Evolutionary conservation across 768 basidiomycete genomes (phyloP), one percentile per base, ranked within the genome.

Genomic region (Russula brevipes): DNA sequence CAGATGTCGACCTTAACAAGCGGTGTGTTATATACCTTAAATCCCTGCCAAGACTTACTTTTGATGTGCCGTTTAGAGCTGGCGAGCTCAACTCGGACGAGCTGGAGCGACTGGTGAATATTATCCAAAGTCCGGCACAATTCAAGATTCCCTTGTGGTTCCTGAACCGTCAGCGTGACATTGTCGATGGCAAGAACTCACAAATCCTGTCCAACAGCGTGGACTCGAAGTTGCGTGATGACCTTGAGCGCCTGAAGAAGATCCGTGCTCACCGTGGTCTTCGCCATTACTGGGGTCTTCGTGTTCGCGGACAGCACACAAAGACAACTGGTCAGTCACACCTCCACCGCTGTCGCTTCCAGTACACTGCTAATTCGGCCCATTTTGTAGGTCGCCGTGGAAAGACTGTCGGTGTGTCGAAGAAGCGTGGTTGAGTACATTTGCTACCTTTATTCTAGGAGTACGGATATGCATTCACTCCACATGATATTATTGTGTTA

Each of bases 121-220:
- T 99, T 78, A 96, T 99, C 76, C 97, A 98, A 81, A 98, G 95
- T 80, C 97, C 97, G 36, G 89, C 90, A 7, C 96, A 98, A 77
- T 99, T 96, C 88, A 99, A 99, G 83, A 97, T 99, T 75, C 97
- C 97, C 17, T 84, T 86, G 46, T 99, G 96, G 96, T 98, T 99
- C 85, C 78, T 98, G 76, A 99, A 98, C 85, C 92, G 97, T 78
- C 97, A 98, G 76, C 92, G 92, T 77, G 96, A 98, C 74, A 94
- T 97, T 58, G 85, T 92, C 66, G 97, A 98, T 69, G 97, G 97
- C 75, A 98, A 98, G 79, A 87, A 94, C 80, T 86, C 84, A 54
- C 97, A 99, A 79, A 89, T 97, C 60, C 80, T 99, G 59, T 97
- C 97, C 63, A 98, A 98, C 79, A 85, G 84, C 69, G 91, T 99